Evolutionary conservation across 163 green algal species (phyloP), one percentile per base, ranked within the genome.

Genomic region (Scenedesmus sp.): DNA sequence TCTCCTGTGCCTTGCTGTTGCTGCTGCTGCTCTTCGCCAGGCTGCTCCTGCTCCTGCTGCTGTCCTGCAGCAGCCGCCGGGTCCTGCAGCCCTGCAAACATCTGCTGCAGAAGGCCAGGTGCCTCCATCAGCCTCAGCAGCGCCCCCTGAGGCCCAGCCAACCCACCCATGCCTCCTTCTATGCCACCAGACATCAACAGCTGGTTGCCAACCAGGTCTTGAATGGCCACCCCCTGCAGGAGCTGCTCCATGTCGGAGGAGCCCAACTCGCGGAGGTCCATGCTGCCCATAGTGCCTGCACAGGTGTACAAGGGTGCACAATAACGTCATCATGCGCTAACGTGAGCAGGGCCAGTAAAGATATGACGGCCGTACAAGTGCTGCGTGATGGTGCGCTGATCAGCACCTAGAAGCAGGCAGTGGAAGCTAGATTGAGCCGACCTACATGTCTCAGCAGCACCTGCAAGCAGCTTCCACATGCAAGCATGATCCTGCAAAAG

Each of bases 171-270:
- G 49, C 44, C 88, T 6, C 42, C 37, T 20, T 84, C 88, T 13
- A 84, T 51, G 22, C 33, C 81, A 10, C 65, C 88, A 56, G 88
- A 35, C 40, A 92, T 83, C 81, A 92, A 59, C 68, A 80, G 81
- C 35, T 91, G 87, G 76, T 65, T 81, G 61, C 81, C 81, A 40
- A 72, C 40, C 10, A 92, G 81, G 5, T 92, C 81, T 7, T 89
- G 56, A 1, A 92, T 33, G 16, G 37, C 35, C 20, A 46, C 65
- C 33, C 88, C 88, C n/a, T 88, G 80, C 35, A 92, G 81, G 18
- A 92, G 81, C 81, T 92, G 81, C 81, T 92, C 88, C 88, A 92
- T 92, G 46, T 92, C 88, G 24, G 88, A 53, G 16, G 56, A 85
- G 49, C 82, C 82, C 1, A 92, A 37, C 24, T 51, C 59, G 46